Base-by-base conservation (phyloP, 495 filamentous ascomycete genomes). In the Rostrohypoxylon terebratum region DNA sequence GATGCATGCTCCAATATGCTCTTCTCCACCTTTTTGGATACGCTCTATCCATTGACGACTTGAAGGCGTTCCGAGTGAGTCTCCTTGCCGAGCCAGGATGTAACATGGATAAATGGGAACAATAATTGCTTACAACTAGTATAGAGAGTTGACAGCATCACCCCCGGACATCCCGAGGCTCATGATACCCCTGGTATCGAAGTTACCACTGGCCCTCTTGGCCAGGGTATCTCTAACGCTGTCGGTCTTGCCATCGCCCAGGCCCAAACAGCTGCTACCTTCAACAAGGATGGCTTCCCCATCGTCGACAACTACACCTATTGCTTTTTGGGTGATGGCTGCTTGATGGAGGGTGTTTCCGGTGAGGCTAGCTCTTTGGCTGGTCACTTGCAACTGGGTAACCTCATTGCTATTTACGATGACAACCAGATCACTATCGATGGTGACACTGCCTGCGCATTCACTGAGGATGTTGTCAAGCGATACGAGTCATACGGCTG, bases 1-100 rank as follows among this genome's bases (percentile, higher is more conserved):
- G 91, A 71, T 99, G 96, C 87, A 97, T 98, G 94, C 93, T 99
- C 63, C 96, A 97, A 82, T 99, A 99, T 90, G 91, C 96, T 77
- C 88, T 99, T 73, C 91, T 99, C 72, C 96, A 99, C 87, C 87
- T 99, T 28, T 96, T 94, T 84, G 96, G 96, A 81, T 99, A 97
- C 81, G 88, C 82, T 59, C 40, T 98, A 51, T 86, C 89, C 71
- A 82, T 99, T 61, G 93, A 98, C 72, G 95, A 98, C 85, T 78
- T 99, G 73, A 98, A 98, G 90, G 81, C 82, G 74, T 99, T 98
- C 92, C 91, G 96, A 78, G 94, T 97, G 90, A 79, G 93, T 88
- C 33, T 58, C 23, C 10, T 23, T 28, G n/a, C 18, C 13, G n/a
- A 45, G 58, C 2, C 13, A 1, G 33, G 57, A 44, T 20, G 3